These are phyloP conservation scores for Corniculantispora saksenae DNA, from an alignment of 2,329 filamentous ascomycete genomes.

Conservation along the genomic window DNA sequence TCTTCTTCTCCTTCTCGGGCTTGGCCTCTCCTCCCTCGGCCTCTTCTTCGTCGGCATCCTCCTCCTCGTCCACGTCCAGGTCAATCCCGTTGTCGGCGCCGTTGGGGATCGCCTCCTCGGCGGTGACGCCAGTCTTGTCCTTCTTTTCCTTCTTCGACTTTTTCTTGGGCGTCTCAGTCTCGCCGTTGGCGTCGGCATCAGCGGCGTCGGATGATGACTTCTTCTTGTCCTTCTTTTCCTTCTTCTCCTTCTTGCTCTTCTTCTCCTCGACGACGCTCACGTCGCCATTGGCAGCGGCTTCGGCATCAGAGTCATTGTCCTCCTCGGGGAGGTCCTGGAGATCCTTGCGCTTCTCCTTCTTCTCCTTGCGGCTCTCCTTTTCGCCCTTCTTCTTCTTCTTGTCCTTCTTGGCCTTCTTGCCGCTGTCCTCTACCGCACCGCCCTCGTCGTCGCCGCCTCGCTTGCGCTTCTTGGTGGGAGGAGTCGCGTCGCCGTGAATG, in stretches of 20 bases:
- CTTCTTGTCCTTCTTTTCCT: constrained; percentile 35
- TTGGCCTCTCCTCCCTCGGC: constrained; percentile 22
- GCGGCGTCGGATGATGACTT: neutral
- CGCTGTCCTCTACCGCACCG: constrained; percentile 22
- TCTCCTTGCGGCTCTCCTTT: constrained; percentile 40
- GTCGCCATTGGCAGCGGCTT: constrained; percentile 24
- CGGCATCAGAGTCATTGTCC: constrained; percentile 25
- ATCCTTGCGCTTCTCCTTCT: constrained; percentile 43
- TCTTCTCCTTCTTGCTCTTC: constrained; percentile 31
- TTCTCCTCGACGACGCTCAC: constrained; percentile 28
- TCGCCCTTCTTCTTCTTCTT: constrained; percentile 37
- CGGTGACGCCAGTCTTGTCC: constrained; percentile 20
- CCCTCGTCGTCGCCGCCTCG: constrained; percentile 32
- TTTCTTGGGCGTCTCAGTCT: constrained; percentile 26
- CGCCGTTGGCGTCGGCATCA: constrained; percentile 29
- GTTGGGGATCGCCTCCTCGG: constrained; percentile 28
- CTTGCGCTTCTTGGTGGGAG: constrained; percentile 40
- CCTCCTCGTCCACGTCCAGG: constrained; percentile 17
- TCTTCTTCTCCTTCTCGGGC: constrained; percentile 26
- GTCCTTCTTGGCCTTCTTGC: constrained; percentile 37
- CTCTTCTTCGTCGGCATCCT: constrained; percentile 1
- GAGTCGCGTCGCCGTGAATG: constrained; percentile 26
- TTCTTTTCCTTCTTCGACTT: constrained; percentile 28
- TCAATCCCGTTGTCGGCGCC: constrained; percentile 32
- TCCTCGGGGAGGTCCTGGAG: constrained; percentile 39